Percentiles rank a stretch among this genome's conserved stretches.
Evolutionary conservation across 208 protist species (phyloP).

Genomic region (Spironucleus salmonicida): DNA sequence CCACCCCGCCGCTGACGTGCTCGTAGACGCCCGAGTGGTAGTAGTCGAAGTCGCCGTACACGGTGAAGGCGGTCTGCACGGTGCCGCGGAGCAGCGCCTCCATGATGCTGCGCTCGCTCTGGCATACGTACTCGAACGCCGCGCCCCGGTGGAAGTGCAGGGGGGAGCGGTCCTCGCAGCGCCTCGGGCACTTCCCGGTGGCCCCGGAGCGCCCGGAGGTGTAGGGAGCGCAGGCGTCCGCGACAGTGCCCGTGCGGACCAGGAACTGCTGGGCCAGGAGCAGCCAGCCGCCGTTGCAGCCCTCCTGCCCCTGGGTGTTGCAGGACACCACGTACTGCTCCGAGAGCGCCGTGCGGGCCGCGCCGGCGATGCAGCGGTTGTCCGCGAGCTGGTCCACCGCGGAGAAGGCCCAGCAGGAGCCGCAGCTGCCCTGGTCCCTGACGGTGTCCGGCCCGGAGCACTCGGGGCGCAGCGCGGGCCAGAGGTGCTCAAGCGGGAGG

Average conservation of each 20-base stretch:
- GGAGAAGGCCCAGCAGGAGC: constrained; percentile 32
- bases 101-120: constrained; percentile 36
- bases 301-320: constrained; percentile 31
- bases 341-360: constrained; percentile 27
- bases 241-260: neutral
- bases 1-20: constrained; percentile 37
- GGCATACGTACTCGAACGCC: neutral
- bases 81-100: constrained; percentile 44
- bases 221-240: constrained; percentile 40
- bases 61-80: constrained; percentile 44
- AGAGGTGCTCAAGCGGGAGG: no score
- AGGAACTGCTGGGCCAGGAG: constrained; percentile 35
- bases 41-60: constrained; percentile 52
- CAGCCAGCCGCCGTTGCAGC: constrained; percentile 42
- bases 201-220: constrained; percentile 25
- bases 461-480: neutral
- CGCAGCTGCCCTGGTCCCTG: constrained; percentile 33
- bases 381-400: constrained; percentile 8
- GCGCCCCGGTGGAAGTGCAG: constrained; percentile 1
- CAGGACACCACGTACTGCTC: constrained; percentile 44
- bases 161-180: constrained; percentile 34
- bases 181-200: constrained; percentile 29
- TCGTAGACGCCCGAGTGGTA: constrained; percentile 53
- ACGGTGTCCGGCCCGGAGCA: neutral
- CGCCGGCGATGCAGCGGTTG: constrained; percentile 22